phyloP scores from a whole-genome alignment of 202 grass and related monocot species.

The Setaria italica region DNA sequence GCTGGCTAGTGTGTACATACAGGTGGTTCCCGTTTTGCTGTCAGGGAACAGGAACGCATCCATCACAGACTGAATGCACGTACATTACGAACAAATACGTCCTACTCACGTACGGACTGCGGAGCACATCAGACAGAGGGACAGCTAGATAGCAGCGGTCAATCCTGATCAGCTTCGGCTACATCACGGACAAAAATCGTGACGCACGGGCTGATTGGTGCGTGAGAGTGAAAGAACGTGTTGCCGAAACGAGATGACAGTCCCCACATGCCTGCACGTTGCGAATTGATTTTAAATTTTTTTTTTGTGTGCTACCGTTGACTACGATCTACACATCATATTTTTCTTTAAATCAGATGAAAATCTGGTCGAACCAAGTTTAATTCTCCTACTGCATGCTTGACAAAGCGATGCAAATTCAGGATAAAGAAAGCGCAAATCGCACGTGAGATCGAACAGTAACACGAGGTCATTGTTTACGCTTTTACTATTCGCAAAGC shows the following conservation, averaged over 20 bases:
- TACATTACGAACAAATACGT: no score
- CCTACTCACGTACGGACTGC: no score
- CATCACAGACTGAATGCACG: no score
- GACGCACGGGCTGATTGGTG: conserved; percentile 36
- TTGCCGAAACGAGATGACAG: neutral
- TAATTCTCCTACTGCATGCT: neutral
- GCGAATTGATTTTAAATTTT: neutral
- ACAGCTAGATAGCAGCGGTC: no score
- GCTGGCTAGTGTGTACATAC: no score
- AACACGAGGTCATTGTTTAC: neutral
- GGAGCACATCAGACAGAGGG: no score
- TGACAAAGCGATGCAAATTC: neutral
- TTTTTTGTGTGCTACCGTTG: neutral
- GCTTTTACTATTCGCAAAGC: neutral
- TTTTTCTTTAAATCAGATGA: no score
- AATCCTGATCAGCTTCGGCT: no score
- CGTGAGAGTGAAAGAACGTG: conserved; percentile 3
- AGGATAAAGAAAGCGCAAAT: neutral
- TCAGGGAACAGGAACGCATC: no score
- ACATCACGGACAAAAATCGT: conserved; percentile 15
- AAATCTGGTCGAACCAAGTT: neutral
- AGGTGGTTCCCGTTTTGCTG: no score
- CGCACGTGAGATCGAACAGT: neutral
- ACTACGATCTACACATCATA: neutral
- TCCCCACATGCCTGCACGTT: neutral